Evolutionary conservation across 1,139 yeast genomes (phyloP), one percentile per base, ranked within the genome.

Genomic region (Blastobotrys persicus): DNA sequence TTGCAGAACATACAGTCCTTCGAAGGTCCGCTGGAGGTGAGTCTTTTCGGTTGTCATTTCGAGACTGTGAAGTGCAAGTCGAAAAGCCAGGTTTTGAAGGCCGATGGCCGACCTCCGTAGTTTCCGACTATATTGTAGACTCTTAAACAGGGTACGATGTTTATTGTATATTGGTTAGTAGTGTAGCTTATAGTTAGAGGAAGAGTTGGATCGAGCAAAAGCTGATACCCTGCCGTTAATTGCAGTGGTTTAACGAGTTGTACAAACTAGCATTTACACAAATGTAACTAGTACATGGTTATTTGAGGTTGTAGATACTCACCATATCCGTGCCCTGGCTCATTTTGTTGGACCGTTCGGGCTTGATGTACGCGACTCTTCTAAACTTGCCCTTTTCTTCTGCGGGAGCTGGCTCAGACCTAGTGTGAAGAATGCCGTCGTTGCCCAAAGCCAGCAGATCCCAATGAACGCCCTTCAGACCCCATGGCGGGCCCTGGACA

Each of bases 391-490:
- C 48, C 16, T 34, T 34, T 19, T 34, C 32, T n/a, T 43, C 33
- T 17, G 13, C 33, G 18, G 3, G 14, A 12, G 41, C n/a, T 12
- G 11, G 28, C 14, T 17, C 41, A 12, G 20, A n/a, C 7, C 41
- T 13, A 5, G 33, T 26, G 16, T 43, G 46, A 13, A 45, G 26
- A 11, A 41, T 46, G 4, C 48, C 48, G 28, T 46, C 45, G 12
- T 39, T 35, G 12, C 48, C 48, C 28, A 35, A 13, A 19, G 31
- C 28, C 14, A 46, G 37, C 31, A 46, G 31, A 28, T 46, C 48
- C 45, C 45, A 46, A 18, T 46, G 48, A 17, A 42, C 48, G 20
- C 48, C 48, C n/a, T 46, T 46, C 12, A 46, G 42, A 5, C 48
- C 48, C 48, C 48, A 46, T 6, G 48, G 48, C 2, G 48, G 48